phyloP scores from a whole-genome alignment of 371 early-diverging fungal species.

The Syncephalastrum sp. region DNA sequence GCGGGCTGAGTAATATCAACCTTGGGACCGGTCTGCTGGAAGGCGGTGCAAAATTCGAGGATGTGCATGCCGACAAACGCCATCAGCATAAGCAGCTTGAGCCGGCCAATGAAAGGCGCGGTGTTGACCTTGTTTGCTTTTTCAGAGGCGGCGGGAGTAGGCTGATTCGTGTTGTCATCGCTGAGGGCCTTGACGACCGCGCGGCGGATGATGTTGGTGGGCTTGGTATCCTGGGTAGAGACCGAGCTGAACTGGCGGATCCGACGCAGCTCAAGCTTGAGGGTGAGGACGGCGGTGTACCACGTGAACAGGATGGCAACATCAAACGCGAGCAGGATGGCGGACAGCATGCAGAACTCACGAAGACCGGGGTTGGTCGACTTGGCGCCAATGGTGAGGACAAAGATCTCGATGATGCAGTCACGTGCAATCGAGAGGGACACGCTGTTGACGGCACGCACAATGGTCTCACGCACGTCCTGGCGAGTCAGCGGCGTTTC shows the following conservation, averaged over 20 bases:
- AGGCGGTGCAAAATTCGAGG: constrained; percentile 70
- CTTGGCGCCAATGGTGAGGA: constrained; percentile 76
- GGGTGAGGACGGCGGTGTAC: constrained; percentile 82
- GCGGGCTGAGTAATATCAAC: constrained; percentile 43
- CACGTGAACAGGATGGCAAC: constrained; percentile 83
- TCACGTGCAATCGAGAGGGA: constrained; percentile 71
- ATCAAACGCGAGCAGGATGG: constrained; percentile 82
- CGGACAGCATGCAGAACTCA: constrained; percentile 82
- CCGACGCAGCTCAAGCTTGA: constrained; percentile 77
- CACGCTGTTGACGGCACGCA: constrained; percentile 69
- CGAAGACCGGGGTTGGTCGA: constrained; percentile 77
- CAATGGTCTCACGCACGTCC: constrained; percentile 65
- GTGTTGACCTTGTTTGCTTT: constrained; percentile 39
- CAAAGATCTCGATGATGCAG: constrained; percentile 80
- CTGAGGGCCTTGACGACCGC: constrained; percentile 50
- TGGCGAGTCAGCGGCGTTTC: constrained; percentile 32
- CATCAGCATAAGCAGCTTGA: constrained; percentile 52
- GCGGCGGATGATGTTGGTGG: constrained; percentile 22
- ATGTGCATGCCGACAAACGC: constrained; percentile 76
- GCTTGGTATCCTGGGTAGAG: too few relatives aligned
- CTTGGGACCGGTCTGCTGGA: constrained; percentile 40
- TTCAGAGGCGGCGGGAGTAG: background rate
- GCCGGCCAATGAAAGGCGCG: constrained; percentile 44
- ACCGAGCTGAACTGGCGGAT: too few relatives aligned
- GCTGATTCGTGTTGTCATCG: constrained; percentile 15